Evolutionary conservation across 1,139 yeast species (phyloP).

Genomic region (Blastobotrys persicus): DNA sequence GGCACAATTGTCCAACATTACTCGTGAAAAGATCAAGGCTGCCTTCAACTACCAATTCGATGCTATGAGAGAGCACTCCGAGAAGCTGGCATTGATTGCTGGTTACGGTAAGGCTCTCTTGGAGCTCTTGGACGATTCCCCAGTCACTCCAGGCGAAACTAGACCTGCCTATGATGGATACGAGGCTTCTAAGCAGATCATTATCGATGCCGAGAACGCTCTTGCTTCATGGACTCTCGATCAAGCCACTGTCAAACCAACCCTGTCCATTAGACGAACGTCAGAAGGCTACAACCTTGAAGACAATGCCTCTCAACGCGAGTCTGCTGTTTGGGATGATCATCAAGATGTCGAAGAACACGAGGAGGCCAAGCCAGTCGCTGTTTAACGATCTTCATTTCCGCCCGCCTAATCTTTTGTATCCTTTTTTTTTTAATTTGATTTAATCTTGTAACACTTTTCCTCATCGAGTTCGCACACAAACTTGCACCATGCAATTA

Average conservation of each 20-base stretch:
- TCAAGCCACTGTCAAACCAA: conserved; percentile 92
- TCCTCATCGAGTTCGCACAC: background rate
- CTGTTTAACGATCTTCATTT: background rate
- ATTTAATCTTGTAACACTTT: conserved; percentile 5
- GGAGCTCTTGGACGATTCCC: conserved; percentile 92
- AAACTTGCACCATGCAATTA: too few relatives aligned
- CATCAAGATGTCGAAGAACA: conserved; percentile 24
- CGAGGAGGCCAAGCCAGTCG: conserved; percentile 16
- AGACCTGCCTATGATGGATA: conserved; percentile 98
- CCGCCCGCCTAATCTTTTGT: background rate
- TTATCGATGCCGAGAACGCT: conserved; percentile 95
- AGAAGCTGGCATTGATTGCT: conserved; percentile 93
- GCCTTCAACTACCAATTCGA: conserved; percentile 97
- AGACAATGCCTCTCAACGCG: conserved; percentile 41
- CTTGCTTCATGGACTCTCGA: conserved; percentile 96
- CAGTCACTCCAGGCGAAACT: conserved; percentile 99
- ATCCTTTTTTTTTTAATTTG: background rate
- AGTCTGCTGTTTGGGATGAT: conserved; percentile 45
- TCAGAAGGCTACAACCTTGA: conserved; percentile 64
- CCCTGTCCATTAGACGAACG: conserved; percentile 80
- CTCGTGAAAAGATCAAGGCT: conserved; percentile 96
- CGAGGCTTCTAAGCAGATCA: conserved; percentile 96
- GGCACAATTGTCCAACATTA: conserved; percentile 96
- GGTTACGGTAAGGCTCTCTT: conserved; percentile 97
- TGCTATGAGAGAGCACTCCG: conserved; percentile 93